A percentile compares a stretch with the other conserved stretches of the same genome.
Evolutionary conservation across 2,329 filamentous ascomycete genomes (phyloP).

Genomic region (Cadophora malorum): DNA sequence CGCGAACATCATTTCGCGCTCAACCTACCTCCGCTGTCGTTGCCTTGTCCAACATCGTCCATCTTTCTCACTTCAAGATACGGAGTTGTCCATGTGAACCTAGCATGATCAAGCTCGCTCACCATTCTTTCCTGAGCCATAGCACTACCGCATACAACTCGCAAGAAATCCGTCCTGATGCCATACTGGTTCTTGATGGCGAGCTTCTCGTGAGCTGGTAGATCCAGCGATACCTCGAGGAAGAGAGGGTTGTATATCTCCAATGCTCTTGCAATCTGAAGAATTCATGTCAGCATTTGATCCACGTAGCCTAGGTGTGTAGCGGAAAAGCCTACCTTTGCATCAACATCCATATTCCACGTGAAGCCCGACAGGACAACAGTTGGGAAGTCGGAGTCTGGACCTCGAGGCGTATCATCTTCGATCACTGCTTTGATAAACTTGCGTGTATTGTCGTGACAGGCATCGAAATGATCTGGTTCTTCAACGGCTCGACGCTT

Average conservation of each 20-base stretch:
- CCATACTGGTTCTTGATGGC: constrained; percentile 3
- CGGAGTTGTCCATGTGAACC: background rate
- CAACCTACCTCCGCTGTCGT: background rate
- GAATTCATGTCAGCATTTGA: background rate
- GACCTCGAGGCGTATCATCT: background rate
- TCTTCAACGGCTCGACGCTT: background rate
- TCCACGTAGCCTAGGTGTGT: background rate
- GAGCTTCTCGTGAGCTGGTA: background rate
- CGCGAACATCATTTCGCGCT: background rate
- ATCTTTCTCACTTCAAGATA: background rate
- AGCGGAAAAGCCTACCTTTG: background rate
- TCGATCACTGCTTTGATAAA: background rate
- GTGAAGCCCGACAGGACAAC: constrained; percentile 6
- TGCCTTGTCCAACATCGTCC: background rate
- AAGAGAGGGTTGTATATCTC: background rate
- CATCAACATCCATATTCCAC: constrained; percentile 13
- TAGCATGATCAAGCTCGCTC: background rate
- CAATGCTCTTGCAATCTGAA: background rate
- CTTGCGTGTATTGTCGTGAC: background rate
- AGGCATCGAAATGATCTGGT: background rate
- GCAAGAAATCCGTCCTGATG: constrained; percentile 1
- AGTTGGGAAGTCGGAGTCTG: background rate
- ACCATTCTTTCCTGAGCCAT: background rate
- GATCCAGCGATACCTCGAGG: background rate
- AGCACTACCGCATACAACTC: background rate